Evolutionary conservation across 1,284 basidiomycete species (phyloP).

Genomic region (Cutaneotrichosporon dermatis): DNA sequence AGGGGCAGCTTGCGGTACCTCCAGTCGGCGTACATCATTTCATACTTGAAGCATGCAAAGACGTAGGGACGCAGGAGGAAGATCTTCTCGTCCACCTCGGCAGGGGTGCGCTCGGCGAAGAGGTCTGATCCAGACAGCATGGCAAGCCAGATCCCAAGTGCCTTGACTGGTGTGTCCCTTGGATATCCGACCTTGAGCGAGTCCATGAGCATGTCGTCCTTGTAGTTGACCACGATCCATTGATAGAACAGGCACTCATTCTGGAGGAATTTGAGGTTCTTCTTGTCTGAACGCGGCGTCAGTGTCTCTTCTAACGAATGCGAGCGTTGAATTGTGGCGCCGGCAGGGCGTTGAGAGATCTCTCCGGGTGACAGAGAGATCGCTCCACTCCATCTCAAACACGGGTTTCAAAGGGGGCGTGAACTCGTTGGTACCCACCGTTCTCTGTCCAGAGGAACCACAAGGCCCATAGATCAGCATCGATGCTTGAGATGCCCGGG

Average conservation of each 20-base stretch:
- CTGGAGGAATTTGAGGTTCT: conserved; percentile 45
- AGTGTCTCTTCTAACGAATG: not conserved
- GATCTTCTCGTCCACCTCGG: conserved; percentile 52
- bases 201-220: conserved; percentile 42
- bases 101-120: conserved; percentile 35
- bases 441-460: conserved; percentile 52
- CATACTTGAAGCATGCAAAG: conserved; percentile 53
- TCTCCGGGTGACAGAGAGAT: too few relatives aligned
- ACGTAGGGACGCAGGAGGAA: conserved; percentile 54
- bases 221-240: conserved; percentile 44
- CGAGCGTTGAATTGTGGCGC: too few relatives aligned
- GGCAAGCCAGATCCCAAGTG: conserved; percentile 38
- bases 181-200: conserved; percentile 49
- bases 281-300: conserved; percentile 34
- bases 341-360: too few relatives aligned
- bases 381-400: too few relatives aligned
- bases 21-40: conserved; percentile 52
- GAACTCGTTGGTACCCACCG: conserved; percentile 31
- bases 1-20: conserved; percentile 45
- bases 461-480: conserved; percentile 45
- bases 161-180: conserved; percentile 39
- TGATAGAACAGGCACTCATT: conserved; percentile 39
- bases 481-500: conserved; percentile 25
- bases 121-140: conserved; percentile 35
- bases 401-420: too few relatives aligned